Base-by-base conservation (phyloP, 768 basidiomycete genomes). In the Lyophyllum semitale region DNA sequence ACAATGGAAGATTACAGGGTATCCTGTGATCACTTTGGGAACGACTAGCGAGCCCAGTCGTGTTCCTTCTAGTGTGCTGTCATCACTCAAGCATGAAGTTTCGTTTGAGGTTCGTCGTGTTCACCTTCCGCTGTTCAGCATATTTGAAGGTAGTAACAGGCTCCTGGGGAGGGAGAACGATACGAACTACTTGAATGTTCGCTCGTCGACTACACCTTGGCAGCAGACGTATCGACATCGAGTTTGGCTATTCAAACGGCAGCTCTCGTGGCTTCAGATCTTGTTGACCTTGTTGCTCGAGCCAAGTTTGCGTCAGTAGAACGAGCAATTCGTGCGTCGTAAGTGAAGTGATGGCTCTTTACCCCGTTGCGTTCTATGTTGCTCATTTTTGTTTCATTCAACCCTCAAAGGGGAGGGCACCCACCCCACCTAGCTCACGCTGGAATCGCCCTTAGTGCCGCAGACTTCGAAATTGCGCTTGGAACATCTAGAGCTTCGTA, bases 21-120 rank as follows among this genome's bases (percentile, higher is more conserved):
- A 82, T 58, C 93, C 95, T 4, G 84, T 90, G 2, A 68, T 97
- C 23, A 75, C 94, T 2, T 66, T 93, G 48, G 95, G 82, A 8
- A 93, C 89, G 2, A 87, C 87, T 1, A 79, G 79, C 30, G 88
- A 90, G 42, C 72, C 79, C 3, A 83, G 83, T n/a, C 77, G 78
- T 18, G 73, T 95, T 15, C 85, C 91, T 2, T 66, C 81, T 1
- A 77, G 77, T 2, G 70, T 96, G 1, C 66, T 89, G 22, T 78
- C 82, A 8, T 83, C 79, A 55, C 96, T 98, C 74, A 98, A 97
- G 66, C 91, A 95, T 64, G 89, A 93, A 59, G 74, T 97, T 20
- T 66, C 69, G 1, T 82, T 95, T 41, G 83, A 91, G 75, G 94
- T 93, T 58, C 30, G 70, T 62, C 17, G 29, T 17, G 26, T 44